These are phyloP conservation scores for Metschnikowia arizonensis DNA, from an alignment of 805 yeast species.

Conservation along the genomic window DNA sequence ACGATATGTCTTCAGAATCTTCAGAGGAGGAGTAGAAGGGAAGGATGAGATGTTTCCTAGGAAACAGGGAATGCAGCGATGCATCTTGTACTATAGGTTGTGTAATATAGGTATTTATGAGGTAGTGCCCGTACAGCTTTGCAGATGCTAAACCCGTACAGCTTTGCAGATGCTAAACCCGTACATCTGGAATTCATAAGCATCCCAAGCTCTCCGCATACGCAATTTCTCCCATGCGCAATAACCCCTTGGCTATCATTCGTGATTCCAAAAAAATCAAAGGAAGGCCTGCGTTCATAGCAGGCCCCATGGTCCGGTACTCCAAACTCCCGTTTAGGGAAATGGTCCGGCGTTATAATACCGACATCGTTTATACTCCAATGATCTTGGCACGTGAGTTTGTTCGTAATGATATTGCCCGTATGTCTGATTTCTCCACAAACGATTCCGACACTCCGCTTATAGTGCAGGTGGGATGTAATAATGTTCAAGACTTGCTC, in stretches of 20 bases:
- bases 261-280: slow-evolving; percentile 21
- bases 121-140: too few relatives aligned
- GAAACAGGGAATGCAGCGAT: neutral
- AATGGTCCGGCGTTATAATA: slow-evolving; percentile 60
- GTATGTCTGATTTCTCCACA: slow-evolving; percentile 82
- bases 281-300: slow-evolving; percentile 37
- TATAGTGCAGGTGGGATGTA: slow-evolving; percentile 87
- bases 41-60: neutral
- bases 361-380: slow-evolving; percentile 88
- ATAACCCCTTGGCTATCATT: slow-evolving; percentile 35
- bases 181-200: too few relatives aligned
- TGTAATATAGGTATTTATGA: slow-evolving; percentile 15
- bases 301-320: slow-evolving; percentile 97
- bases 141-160: too few relatives aligned
- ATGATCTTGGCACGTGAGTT: slow-evolving; percentile 96
- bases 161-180: too few relatives aligned
- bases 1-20: slow-evolving; percentile 52
- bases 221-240: too few relatives aligned
- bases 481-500: slow-evolving; percentile 74
- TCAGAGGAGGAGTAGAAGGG: slow-evolving; percentile 61
- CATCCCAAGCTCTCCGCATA: too few relatives aligned
- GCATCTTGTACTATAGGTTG: slow-evolving; percentile 10
- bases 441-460: slow-evolving; percentile 65
- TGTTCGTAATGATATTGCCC: slow-evolving; percentile 76
- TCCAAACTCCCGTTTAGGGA: slow-evolving; percentile 91